These are phyloP conservation scores for Aureobasidium sp. DNA, from an alignment of 2,329 filamentous ascomycete species.

Conservation along the genomic window DNA sequence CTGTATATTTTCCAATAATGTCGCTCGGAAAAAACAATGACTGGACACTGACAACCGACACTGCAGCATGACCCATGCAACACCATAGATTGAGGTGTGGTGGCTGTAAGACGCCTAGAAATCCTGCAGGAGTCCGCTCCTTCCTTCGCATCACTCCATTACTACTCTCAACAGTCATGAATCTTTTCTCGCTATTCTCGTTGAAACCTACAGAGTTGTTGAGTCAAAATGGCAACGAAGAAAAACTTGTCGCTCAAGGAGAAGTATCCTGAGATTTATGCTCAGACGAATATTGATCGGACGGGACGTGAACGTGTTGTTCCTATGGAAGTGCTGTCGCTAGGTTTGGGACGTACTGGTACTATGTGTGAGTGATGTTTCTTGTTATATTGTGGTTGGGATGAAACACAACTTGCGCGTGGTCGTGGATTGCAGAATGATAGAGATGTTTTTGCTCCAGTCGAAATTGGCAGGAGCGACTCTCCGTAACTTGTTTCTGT, in stretches of 20 bases:
- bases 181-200: too few relatives aligned
- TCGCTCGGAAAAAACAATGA: too few relatives aligned
- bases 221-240: not conserved
- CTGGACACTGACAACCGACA: too few relatives aligned
- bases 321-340: slow-evolving; percentile 18
- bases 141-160: too few relatives aligned
- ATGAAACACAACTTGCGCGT: not conserved
- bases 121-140: too few relatives aligned
- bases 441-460: not conserved
- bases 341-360: slow-evolving; percentile 18
- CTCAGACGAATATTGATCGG: not conserved
- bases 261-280: slow-evolving; percentile 2
- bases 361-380: slow-evolving; percentile 12
- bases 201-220: too few relatives aligned
- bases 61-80: too few relatives aligned
- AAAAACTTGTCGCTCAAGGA: not conserved
- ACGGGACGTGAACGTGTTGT: slow-evolving; percentile 8
- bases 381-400: not conserved
- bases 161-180: too few relatives aligned
- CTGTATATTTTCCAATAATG: too few relatives aligned
- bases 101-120: too few relatives aligned
- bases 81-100: too few relatives aligned
- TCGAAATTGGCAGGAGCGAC: not conserved
- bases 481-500: not conserved
- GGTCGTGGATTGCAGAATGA: not conserved